Base-by-base conservation (phyloP, 1,284 basidiomycete species). In the Leccinum variabile region DNA sequence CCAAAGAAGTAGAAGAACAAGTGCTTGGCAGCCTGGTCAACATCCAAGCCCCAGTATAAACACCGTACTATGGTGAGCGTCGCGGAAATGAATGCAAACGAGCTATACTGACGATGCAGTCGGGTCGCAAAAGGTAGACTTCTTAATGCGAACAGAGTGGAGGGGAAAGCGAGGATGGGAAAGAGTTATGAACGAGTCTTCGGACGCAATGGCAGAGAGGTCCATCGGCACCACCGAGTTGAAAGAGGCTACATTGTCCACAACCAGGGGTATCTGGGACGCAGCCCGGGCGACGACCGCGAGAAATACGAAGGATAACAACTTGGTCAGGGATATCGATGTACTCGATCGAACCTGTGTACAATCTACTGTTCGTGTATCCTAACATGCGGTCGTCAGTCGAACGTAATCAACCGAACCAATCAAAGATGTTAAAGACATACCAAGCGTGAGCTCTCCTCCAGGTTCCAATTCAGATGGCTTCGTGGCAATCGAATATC, bases 1-100 rank as follows among this genome's bases (percentile, higher is more conserved):
- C 92, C 90, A 74, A 94, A 94, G 78, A 93, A 94, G 76, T 91
- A 92, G 78, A 94, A 94, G 80, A 92, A 94, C 70, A 87, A 80
- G 63, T 86, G 84, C 66, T 85, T 84, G 35, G 85, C 84, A 66
- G 77, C 70, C 67, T 74, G 60, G 52, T 86, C 89, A 5, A 88
- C 78, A 64, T 87, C 86, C 25, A 88, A 72, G 68, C 87, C 1
- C 86, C 86, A 2, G 87, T 86, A 65, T 85, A 88, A n/a, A 81
- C 82, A 62, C 83, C 83, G 14, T 11, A 14, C 14, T 10, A n/a
- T 13, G 8, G 28, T 65, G 54, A 57, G 67, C 66, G 18, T 56
- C 5, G 2, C 32, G 30, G n/a, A 22, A 49, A 41, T 13, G 28
- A 14, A 5, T 11, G 28, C 3, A 33, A 33, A 50, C 7, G 1